Evolutionary conservation across 768 basidiomycete genomes (phyloP).

Genomic region (Boletales sp.): DNA sequence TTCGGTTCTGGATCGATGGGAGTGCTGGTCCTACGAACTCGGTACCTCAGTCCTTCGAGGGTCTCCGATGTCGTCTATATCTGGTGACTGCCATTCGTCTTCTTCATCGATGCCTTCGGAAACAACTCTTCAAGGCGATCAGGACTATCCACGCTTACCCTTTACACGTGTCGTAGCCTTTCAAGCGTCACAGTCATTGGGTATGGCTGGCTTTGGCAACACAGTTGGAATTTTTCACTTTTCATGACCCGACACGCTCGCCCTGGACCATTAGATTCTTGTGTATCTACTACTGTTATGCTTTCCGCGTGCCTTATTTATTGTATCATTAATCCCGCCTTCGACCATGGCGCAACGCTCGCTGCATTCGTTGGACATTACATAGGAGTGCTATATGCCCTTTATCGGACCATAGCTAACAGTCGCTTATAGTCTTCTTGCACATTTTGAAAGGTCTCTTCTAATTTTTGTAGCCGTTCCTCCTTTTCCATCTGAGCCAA

Average conservation of each 20-base stretch:
- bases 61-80: conserved; percentile 49
- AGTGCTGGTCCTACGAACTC: conserved; percentile 76
- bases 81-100: conserved; percentile 17
- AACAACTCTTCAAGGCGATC: neutral
- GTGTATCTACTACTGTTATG: conserved; percentile 19
- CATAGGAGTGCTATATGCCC: neutral
- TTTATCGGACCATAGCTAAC: conserved; percentile 45
- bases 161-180: conserved; percentile 75
- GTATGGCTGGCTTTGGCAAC: conserved; percentile 75
- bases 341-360: neutral
- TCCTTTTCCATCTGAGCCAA: conserved; percentile 83
- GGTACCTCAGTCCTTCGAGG: conserved; percentile 43
- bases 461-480: conserved; percentile 84
- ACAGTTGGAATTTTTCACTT: conserved; percentile 38
- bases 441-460: conserved; percentile 90
- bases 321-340: conserved; percentile 19
- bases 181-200: conserved; percentile 44
- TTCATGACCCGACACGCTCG: conserved; percentile 13
- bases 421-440: conserved; percentile 82
- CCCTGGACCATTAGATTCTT: neutral
- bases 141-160: conserved; percentile 56
- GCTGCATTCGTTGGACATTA: conserved; percentile 7
- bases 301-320: conserved; percentile 16
- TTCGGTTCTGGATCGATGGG: conserved; percentile 76
- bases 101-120: conserved; percentile 5